Base-by-base conservation (phyloP, 768 basidiomycete genomes). In the Leccinum barrowsii region DNA sequence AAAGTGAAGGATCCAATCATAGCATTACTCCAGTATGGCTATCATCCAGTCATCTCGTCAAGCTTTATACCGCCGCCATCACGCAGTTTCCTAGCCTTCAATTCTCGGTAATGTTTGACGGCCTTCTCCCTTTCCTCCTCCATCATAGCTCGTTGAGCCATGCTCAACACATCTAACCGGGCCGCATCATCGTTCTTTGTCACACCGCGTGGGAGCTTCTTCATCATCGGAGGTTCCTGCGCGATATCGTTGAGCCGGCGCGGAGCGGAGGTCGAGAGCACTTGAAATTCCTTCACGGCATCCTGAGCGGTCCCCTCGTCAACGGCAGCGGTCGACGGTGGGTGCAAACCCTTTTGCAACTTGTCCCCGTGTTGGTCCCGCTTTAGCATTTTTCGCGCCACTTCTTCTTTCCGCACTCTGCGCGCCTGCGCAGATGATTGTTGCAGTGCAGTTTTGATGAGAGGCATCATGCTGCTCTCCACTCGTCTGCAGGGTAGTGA, bases 91-190 rank as follows among this genome's bases (percentile, higher is more conserved):
- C 68, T 75, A 21, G 81, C 84, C 70, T 87, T 91, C 71, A 92
- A 65, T 71, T 86, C 81, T 59, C 90, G 75, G 70, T 91, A 92
- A 55, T 80, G 77, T 66, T 71, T 73, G 59, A 93, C 85, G 21
- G 75, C 88, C 59, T 80, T 85, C 64, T 88, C 85, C 61, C 90
- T 78, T 70, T 92, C 90, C 54, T 78, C 76, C 65, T 88, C 88
- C 82, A 93, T 84, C 84, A 89, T 84, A 6, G 78, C 77, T 68
- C 83, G 85, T 74, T 91, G 89, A 13, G 86, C 84, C 81, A 90
- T 85, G 28, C 86, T 87, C 30, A 92, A 63, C 7, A 89, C 78
- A 3, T 79, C 80, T 44, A 58, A 54, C 61, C 67, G 65, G 77
- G 74, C 58, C 66, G 65, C 58, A 52, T 52, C 58, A 52, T 52